Conservation (phyloP, 2,329 filamentous ascomycete genomes). For the Colletotrichum spaethianum region DNA sequence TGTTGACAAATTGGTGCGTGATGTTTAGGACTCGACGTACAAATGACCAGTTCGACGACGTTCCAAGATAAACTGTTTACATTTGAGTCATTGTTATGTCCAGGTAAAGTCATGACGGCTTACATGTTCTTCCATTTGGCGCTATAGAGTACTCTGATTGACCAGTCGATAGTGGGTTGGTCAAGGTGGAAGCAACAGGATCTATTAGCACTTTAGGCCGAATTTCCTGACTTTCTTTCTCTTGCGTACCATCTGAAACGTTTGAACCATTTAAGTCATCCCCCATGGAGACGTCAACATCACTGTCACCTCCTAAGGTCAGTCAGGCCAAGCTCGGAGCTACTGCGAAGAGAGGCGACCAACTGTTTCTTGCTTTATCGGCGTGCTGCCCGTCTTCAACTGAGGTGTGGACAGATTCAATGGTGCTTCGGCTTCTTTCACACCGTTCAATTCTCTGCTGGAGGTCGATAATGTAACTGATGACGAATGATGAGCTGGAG, state of each 20-base stretch:
- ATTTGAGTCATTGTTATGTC: constrained; percentile 14
- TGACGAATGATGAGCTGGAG: constrained; percentile 1
- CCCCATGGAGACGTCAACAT: constrained; percentile 11
- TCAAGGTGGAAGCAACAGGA: constrained; percentile 51
- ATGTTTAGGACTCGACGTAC: constrained; percentile 63
- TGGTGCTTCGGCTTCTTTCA: constrained; percentile 32
- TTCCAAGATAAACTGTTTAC: constrained; percentile 64
- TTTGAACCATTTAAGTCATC: constrained; percentile 9
- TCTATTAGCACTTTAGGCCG: constrained; percentile 42
- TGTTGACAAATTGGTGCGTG: constrained; percentile 61
- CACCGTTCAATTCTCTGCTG: constrained; percentile 35
- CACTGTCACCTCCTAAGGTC: constrained; percentile 17
- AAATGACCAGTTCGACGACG: constrained; percentile 71
- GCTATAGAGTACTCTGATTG: constrained; percentile 59
- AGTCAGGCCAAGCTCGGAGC: background rate
- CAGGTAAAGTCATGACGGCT: constrained; percentile 42
- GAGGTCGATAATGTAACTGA: constrained; percentile 45
- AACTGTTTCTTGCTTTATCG: constrained; percentile 21
- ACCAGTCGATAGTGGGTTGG: constrained; percentile 58
- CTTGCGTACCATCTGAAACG: background rate
- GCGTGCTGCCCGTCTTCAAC: constrained; percentile 13
- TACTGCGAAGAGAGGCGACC: background rate
- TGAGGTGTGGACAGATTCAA: constrained; percentile 18
- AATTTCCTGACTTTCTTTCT: constrained; percentile 7
- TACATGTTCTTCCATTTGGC: constrained; percentile 58